Evolutionary conservation across 2,329 filamentous ascomycete genomes (phyloP), one percentile per base, ranked within the genome.

Genomic region (Aspergillus piperis): DNA sequence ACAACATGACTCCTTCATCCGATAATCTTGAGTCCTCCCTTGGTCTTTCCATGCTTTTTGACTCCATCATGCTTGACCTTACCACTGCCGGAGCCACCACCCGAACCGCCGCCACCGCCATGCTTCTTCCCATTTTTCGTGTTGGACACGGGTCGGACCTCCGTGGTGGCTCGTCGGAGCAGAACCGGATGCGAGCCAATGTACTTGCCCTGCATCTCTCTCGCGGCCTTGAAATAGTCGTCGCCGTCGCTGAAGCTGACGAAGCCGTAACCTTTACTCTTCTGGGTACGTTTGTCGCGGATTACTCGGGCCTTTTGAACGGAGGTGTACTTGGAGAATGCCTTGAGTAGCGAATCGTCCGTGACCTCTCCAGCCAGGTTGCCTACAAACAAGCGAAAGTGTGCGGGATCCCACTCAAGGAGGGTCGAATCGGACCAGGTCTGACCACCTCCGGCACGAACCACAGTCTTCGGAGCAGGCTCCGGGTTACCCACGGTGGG

Each of bases 151-250:
- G 92, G 86, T 73, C 91, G 92, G 76, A 99, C 92, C 76, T 98
- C 93, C 5, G 94, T 96, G 67, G 89, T 96, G 66, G 91, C 92
- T 75, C 95, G 91, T 76, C 90, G 88, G 67, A 98, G 85, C 25
- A 91, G 82, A 27, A 97, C 91, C 0, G 95, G 95, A 76, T 98
- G 95, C 75, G 92, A 97, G 70, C 96, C 94, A 73, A 99, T 98
- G 78, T 99, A 99, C 80, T 99, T 98, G 69, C 93, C 93, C 71
- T 97, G 91, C 95, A 98, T 98, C 80, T 98, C 94, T 79, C 95
- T 92, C 70, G 92, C 94, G 1, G 95, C 94, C 70, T 91, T 87
- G 82, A 99, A 98, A 75, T 96, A 98, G 72, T 97, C 93, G 75
- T 99, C 95, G 30, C 92, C 91, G 73, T 97, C 91, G 70, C 88